Evolutionary conservation across 495 filamentous ascomycete genomes (phyloP), one percentile per base, ranked within the genome.

Genomic region (Bacidia rubella): DNA sequence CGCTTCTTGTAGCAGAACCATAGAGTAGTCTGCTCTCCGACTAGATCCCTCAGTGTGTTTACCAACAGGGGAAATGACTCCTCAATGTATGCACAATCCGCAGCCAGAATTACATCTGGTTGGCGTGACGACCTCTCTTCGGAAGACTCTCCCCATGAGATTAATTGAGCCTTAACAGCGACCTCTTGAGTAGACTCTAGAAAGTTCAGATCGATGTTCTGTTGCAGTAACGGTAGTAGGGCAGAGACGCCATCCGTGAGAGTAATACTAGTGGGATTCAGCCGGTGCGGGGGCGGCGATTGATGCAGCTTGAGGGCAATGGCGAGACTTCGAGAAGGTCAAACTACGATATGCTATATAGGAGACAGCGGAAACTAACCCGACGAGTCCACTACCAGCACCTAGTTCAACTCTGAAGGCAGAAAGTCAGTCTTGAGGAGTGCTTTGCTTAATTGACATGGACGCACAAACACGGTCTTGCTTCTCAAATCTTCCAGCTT

Each of bases 1-100:
- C 92, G 74, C 67, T 82, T 88, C 70, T 94, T 96, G 70, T 86
- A 95, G 69, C 90, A 97, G 70, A 98, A 98, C 66, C 86, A 96
- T 60, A 90, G 81, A 2, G 85, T 71, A 1, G 87, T 75, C 12
- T 71, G 59, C 1, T 76, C 69, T 17, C 71, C 73, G 38, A 85
- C 59, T 51, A 86, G 68, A 42, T 78, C 74, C 51, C 74, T 65
- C 57, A 98, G 64, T n/a, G 92, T 96, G 55, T 79, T 66, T 58
- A 89, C 73, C 27, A 98, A 73, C 25, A 94, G 72, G 41, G 89
- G 88, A 63, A 97, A 97, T 2, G 90, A 85, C 2, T 90, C 87
- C 65, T 98, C 90, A 60, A 93, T 93, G 73, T 97, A 98, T 47
- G 94, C 88, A 70, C 92, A 97, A 65, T 98, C 92, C 4, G 90